Evolutionary conservation across 163 green algal genomes (phyloP).

Genomic region (Scenedesmus sp.): DNA sequence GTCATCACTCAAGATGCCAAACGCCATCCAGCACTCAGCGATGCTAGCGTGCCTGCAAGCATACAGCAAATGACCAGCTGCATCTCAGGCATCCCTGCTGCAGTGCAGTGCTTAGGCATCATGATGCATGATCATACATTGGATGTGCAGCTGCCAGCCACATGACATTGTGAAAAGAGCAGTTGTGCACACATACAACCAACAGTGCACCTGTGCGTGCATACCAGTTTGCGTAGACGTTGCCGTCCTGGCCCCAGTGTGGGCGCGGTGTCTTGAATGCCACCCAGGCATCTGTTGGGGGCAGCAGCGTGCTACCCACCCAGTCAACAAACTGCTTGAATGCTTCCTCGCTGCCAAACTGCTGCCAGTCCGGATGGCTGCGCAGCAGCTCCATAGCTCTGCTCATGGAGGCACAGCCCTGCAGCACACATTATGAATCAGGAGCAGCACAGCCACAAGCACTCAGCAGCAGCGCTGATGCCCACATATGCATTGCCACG

Average conservation of each 20-base stretch:
- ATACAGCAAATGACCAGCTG: not conserved
- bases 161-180: not conserved
- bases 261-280: not conserved
- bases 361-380: not conserved
- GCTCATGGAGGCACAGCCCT: conserved; percentile 25
- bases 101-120: not conserved
- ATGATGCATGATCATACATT: not conserved
- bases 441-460: not conserved
- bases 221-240: conserved; percentile 11
- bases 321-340: not conserved
- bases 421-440: not conserved
- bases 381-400: conserved; percentile 47
- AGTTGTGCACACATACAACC: not conserved
- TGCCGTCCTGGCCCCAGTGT: conserved; percentile 4
- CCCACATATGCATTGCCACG: no score
- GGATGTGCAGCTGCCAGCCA: not conserved
- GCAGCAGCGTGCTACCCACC: not conserved
- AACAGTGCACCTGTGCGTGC: not conserved
- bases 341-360: not conserved
- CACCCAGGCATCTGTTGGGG: not conserved
- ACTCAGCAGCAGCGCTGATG: no score
- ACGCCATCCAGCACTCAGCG: conserved; percentile 4
- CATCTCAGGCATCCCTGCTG: not conserved
- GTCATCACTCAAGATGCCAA: conserved; percentile 41
- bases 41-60: conserved; percentile 25